Conservation (phyloP, 805 yeast species). For the Kazachstania martiniae region DNA sequence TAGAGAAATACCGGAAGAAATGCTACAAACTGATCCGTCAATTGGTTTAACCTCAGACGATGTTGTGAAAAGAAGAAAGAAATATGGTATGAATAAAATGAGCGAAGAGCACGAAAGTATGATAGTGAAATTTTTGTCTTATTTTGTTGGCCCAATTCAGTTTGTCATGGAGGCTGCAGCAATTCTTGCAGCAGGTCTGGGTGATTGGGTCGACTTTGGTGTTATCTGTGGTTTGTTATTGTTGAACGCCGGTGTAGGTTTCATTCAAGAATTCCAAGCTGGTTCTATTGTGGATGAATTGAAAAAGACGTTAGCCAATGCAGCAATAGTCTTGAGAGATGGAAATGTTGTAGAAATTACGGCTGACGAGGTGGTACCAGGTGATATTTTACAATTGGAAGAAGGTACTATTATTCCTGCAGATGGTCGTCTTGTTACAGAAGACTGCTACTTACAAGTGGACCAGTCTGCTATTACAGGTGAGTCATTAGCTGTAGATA, state of each 20-base stretch:
- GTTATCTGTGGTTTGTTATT: slow-evolving; percentile 80
- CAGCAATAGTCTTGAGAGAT: slow-evolving; percentile 78
- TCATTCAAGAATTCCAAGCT: slow-evolving; percentile 95
- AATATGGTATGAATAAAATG: slow-evolving; percentile 85
- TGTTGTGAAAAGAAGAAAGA: slow-evolving; percentile 75
- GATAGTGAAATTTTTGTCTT: slow-evolving; percentile 68
- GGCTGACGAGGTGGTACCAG: slow-evolving; percentile 85
- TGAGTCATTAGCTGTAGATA: slow-evolving; percentile 93
- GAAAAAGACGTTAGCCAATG: slow-evolving; percentile 87
- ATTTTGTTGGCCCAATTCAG: slow-evolving; percentile 92
- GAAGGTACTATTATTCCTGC: slow-evolving; percentile 91
- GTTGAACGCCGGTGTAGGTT: slow-evolving; percentile 90
- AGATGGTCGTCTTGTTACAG: slow-evolving; percentile 82
- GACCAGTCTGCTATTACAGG: slow-evolving; percentile 97
- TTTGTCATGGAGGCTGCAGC: slow-evolving; percentile 98
- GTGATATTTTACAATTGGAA: slow-evolving; percentile 86
- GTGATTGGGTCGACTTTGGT: slow-evolving; percentile 99
- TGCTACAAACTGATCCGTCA: slow-evolving; percentile 70
- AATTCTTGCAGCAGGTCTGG: slow-evolving; percentile 86
- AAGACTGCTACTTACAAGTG: slow-evolving; percentile 77
- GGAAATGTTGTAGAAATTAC: slow-evolving; percentile 66
- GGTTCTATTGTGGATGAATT: slow-evolving; percentile 96
- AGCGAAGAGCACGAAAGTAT: slow-evolving; percentile 78
- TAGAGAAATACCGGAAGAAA: slow-evolving; percentile 76
- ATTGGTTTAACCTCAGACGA: slow-evolving; percentile 70